Conservation (phyloP, 345 rosid species). For the Angophora floribunda region DNA sequence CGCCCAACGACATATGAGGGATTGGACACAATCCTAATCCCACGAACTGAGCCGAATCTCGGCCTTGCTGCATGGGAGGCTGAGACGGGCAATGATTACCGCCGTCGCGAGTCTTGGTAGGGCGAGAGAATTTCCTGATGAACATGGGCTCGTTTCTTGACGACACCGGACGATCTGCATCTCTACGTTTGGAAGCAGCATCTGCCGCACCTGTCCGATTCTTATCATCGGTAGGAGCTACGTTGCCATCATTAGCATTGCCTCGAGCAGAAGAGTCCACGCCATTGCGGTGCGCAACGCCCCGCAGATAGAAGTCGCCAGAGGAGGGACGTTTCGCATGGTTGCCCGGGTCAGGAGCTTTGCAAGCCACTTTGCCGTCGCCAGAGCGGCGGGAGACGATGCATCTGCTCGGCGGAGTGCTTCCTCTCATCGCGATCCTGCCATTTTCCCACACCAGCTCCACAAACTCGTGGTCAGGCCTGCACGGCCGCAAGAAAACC, state of each 20-base stretch:
- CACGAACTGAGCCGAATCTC: neutral
- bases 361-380: neutral
- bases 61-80: neutral
- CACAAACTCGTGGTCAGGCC: slow-evolving; percentile 19
- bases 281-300: neutral
- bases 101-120: neutral
- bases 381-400: neutral
- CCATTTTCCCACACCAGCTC: slow-evolving; percentile 34
- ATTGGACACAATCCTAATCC: neutral
- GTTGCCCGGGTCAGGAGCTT: neutral
- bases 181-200: neutral
- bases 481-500: slow-evolving; percentile 7
- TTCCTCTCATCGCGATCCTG: slow-evolving; percentile 4
- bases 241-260: neutral
- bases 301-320: neutral
- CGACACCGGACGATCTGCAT: neutral
- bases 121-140: neutral
- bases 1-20: neutral
- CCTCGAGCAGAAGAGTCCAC: neutral
- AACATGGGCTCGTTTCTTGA: neutral
- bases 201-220: neutral
- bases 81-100: neutral
- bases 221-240: neutral
- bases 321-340: neutral
- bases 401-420: neutral